Conservation (phyloP, 345 rosid species). For the Populus deltoides region DNA sequence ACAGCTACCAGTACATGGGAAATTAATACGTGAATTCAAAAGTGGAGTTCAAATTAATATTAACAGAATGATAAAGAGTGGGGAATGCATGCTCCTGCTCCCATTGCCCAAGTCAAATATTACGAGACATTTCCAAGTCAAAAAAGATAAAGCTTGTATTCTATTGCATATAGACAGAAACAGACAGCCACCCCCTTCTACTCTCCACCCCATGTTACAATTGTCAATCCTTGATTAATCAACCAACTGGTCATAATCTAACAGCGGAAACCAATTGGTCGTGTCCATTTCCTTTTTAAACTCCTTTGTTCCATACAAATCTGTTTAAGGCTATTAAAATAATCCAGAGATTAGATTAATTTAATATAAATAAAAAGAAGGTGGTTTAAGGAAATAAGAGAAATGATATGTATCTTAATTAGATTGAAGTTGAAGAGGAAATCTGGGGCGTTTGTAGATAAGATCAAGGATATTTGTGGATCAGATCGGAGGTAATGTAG, state of each 20-base stretch:
- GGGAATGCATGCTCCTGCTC: background rate
- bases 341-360: background rate
- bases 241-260: slow-evolving; percentile 46
- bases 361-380: too few relatives aligned
- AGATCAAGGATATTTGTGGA: background rate
- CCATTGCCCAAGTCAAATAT: background rate
- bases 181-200: background rate
- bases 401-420: background rate
- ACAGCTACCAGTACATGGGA: background rate
- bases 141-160: background rate
- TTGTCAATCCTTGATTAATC: too few relatives aligned
- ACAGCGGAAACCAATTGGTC: slow-evolving; percentile 57
- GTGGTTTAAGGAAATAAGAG: background rate
- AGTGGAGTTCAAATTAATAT: background rate
- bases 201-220: too few relatives aligned
- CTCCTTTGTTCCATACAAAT: slow-evolving; percentile 49
- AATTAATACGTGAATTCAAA: background rate
- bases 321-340: slow-evolving; percentile 10
- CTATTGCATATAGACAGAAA: slow-evolving; percentile 1
- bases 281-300: slow-evolving; percentile 52
- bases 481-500: background rate
- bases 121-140: background rate
- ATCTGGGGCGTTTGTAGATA: background rate
- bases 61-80: slow-evolving; percentile 1
- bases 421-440: background rate